Conservation (phyloP, 768 basidiomycete genomes). For the Basidioascus undulatus region DNA sequence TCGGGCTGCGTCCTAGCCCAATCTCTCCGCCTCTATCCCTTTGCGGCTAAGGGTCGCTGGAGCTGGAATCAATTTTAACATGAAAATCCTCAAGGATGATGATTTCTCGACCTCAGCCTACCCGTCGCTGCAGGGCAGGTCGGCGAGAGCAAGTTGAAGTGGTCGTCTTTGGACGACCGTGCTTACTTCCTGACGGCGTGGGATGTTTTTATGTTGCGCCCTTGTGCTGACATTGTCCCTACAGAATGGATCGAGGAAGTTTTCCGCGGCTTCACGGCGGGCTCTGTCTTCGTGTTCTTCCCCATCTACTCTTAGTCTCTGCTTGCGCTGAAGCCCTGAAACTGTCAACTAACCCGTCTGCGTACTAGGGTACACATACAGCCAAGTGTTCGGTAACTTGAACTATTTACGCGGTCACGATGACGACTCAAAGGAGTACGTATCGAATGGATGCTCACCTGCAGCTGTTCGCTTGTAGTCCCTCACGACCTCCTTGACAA, state of each 20-base stretch:
- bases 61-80: constrained; percentile 1
- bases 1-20: constrained; percentile 12
- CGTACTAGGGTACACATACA: neutral
- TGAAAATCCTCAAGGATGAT: neutral
- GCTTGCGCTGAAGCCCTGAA: neutral
- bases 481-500: constrained; percentile 8
- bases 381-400: constrained; percentile 13
- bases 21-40: constrained; percentile 2
- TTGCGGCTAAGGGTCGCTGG: constrained; percentile 4
- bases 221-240: no score
- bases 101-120: constrained; percentile 14
- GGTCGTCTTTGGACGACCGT: constrained; percentile 14
- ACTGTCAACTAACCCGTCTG: neutral
- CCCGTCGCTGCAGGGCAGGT: constrained; percentile 7
- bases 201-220: neutral
- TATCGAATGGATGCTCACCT: no score
- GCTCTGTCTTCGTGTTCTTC: constrained; percentile 15
- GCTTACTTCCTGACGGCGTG: neutral
- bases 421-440: no score
- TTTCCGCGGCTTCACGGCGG: constrained; percentile 16
- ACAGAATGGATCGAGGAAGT: constrained; percentile 17
- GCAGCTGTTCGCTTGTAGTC: neutral
- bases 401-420: constrained; percentile 15
- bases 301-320: constrained; percentile 10
- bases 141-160: constrained; percentile 10